phyloP scores from a whole-genome alignment of 2,329 filamentous ascomycete genomes.

The Aspergillus brunneoviolaceus region DNA sequence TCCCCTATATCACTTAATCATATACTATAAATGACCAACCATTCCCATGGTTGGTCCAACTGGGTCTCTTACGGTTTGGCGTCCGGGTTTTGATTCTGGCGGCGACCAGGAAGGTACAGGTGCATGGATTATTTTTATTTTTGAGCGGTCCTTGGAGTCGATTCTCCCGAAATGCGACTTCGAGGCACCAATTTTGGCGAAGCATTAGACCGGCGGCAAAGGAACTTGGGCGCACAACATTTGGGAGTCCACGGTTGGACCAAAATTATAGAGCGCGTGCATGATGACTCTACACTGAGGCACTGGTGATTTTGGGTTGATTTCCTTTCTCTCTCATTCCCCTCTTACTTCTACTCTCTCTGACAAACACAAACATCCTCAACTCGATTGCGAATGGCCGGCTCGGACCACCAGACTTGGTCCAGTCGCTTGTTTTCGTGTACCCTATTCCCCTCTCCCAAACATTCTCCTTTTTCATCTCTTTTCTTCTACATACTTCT shows the following conservation, averaged over 20 bases:
- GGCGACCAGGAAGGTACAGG: constrained; percentile 22
- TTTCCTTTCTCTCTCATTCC: constrained; percentile 23
- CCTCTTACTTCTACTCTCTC: constrained; percentile 42
- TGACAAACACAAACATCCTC: neutral
- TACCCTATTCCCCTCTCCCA: constrained; percentile 23
- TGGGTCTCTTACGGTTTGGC: constrained; percentile 32
- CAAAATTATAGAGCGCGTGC: constrained; percentile 25
- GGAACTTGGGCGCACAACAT: constrained; percentile 19
- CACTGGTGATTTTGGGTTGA: constrained; percentile 28
- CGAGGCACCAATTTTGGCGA: constrained; percentile 9
- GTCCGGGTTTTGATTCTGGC: constrained; percentile 35
- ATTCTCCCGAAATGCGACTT: constrained; percentile 11
- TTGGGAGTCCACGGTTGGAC: constrained; percentile 18
- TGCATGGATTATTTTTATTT: constrained; percentile 20
- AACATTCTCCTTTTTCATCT: constrained; percentile 19
- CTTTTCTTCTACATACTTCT: constrained; percentile 20
- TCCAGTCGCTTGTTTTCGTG: neutral
- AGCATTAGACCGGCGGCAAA: constrained; percentile 17
- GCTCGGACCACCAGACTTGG: neutral
- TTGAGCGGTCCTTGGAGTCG: constrained; percentile 5
- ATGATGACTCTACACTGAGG: constrained; percentile 23
- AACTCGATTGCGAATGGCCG: neutral
- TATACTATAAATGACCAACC: constrained; percentile 27
- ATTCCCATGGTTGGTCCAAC: constrained; percentile 25
- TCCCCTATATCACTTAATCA: constrained; percentile 34